Evolutionary conservation across 2,329 filamentous ascomycete species (phyloP).

Genomic region (Drechslera avenae): DNA sequence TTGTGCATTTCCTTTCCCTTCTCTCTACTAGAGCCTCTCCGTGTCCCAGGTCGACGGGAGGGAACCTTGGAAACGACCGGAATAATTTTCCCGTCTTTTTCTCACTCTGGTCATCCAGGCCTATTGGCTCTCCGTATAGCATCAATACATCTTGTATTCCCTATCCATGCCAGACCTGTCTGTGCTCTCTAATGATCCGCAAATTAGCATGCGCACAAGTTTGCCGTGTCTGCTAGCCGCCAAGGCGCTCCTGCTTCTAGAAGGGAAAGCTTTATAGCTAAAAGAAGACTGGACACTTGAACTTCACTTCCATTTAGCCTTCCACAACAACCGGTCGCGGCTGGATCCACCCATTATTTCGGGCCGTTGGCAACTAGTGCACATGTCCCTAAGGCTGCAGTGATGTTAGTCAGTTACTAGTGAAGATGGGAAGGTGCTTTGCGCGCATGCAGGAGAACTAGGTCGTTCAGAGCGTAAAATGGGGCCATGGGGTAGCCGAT

Average conservation of each 20-base stretch:
- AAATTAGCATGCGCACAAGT: conserved; percentile 8
- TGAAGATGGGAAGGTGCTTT: conserved; percentile 8
- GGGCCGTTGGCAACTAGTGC: conserved; percentile 20
- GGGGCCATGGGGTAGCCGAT: conserved; percentile 12
- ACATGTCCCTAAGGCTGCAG: conserved; percentile 13
- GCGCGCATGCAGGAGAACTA: conserved; percentile 15
- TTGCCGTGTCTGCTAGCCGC: conserved; percentile 6
- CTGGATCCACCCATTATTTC: conserved; percentile 24
- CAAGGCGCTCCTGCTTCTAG: conserved; percentile 24
- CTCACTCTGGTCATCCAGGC: not conserved
- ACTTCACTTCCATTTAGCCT: conserved; percentile 34
- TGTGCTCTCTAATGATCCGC: conserved; percentile 1
- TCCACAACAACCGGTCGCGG: conserved; percentile 35
- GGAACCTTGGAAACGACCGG: conserved; percentile 12
- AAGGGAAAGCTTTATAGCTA: conserved; percentile 10
- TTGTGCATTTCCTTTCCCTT: not conserved
- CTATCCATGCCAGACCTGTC: not conserved
- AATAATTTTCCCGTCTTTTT: conserved; percentile 29
- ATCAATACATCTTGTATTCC: conserved; percentile 11
- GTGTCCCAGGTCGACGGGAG: no score
- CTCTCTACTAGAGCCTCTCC: no score
- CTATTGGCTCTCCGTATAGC: conserved; percentile 4
- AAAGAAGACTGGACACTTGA: conserved; percentile 11
- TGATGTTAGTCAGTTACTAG: not conserved
- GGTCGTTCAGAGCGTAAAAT: conserved; percentile 27